Percentiles rank a stretch among this genome's conserved stretches.
These are phyloP conservation scores for Rosa hybrid DNA, from an alignment of 331 rosid genomes.

Conservation along the genomic window DNA sequence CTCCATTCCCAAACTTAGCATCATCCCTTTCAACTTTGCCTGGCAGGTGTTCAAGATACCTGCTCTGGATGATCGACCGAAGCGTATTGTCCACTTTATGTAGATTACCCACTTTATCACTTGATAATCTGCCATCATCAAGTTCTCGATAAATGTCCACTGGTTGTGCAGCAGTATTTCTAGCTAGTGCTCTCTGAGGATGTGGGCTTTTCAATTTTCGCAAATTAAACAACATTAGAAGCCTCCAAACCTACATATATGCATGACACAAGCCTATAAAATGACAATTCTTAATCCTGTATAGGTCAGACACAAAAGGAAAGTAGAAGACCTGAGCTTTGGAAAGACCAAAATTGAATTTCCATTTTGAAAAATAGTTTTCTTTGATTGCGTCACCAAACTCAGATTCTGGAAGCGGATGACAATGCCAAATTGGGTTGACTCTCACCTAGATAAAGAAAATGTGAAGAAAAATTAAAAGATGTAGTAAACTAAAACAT, in stretches of 20 bases:
- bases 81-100: background rate
- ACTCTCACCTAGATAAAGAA: conserved; percentile 52
- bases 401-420: conserved; percentile 56
- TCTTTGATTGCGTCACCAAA: conserved; percentile 56
- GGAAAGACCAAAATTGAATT: conserved; percentile 78
- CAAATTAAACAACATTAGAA: conserved; percentile 48
- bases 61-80: background rate
- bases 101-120: conserved; percentile 9
- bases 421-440: conserved; percentile 54
- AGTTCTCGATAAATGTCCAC: conserved; percentile 27
- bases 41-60: background rate
- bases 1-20: conserved; percentile 24
- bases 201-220: conserved; percentile 33
- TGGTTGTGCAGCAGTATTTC: conserved; percentile 22
- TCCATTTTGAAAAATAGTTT: conserved; percentile 56
- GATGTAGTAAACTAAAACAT: conserved; percentile 1
- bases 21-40: background rate
- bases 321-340: conserved; percentile 61
- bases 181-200: conserved; percentile 26
- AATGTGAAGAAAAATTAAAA: conserved; percentile 19
- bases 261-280: background rate
- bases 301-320: background rate
- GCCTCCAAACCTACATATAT: conserved; percentile 50
- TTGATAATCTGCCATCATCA: conserved; percentile 26
- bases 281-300: background rate